Percentiles rank a stretch among this genome's conserved stretches.
Evolutionary conservation across 352 stramenopile species (phyloP).

Genomic region (Phytopythium oedochilum): DNA sequence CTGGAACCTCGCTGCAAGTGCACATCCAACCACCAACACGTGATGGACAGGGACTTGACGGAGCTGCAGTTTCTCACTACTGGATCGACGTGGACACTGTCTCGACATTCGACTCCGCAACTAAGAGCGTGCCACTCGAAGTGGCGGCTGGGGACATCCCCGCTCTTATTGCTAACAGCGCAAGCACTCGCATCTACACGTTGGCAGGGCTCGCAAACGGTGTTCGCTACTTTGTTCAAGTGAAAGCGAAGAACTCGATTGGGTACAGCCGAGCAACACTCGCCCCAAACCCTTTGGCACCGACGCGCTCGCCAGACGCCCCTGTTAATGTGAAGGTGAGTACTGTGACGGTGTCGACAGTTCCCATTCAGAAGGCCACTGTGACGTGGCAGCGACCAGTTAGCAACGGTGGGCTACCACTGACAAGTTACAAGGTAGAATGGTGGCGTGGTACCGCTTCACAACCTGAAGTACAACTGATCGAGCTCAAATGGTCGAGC

Average conservation of each 20-base stretch:
- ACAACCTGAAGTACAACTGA: constrained; percentile 70
- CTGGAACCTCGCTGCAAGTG: constrained; percentile 57
- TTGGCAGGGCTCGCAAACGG: constrained; percentile 65
- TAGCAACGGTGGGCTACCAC: constrained; percentile 42
- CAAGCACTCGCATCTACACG: constrained; percentile 64
- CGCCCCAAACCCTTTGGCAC: constrained; percentile 47
- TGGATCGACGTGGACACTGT: constrained; percentile 70
- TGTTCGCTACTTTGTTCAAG: constrained; percentile 82
- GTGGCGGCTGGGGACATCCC: constrained; percentile 25
- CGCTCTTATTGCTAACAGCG: constrained; percentile 38
- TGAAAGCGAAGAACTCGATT: constrained; percentile 69
- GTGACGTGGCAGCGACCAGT: constrained; percentile 71
- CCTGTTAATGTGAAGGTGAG: constrained; percentile 59
- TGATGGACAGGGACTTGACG: constrained; percentile 50
- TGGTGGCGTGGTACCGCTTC: constrained; percentile 58
- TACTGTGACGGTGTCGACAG: constrained; percentile 32
- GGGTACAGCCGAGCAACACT: constrained; percentile 62
- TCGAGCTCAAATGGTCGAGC: constrained; percentile 81
- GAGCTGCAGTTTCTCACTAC: constrained; percentile 41
- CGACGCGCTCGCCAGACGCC: constrained; percentile 37
- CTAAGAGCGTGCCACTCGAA: constrained; percentile 39
- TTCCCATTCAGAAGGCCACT: constrained; percentile 49
- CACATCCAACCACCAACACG: constrained; percentile 66
- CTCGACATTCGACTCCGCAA: constrained; percentile 63
- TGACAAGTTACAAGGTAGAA: constrained; percentile 83